Conservation (phyloP, 768 basidiomycete species). For the Phaeotremella skinneri region DNA sequence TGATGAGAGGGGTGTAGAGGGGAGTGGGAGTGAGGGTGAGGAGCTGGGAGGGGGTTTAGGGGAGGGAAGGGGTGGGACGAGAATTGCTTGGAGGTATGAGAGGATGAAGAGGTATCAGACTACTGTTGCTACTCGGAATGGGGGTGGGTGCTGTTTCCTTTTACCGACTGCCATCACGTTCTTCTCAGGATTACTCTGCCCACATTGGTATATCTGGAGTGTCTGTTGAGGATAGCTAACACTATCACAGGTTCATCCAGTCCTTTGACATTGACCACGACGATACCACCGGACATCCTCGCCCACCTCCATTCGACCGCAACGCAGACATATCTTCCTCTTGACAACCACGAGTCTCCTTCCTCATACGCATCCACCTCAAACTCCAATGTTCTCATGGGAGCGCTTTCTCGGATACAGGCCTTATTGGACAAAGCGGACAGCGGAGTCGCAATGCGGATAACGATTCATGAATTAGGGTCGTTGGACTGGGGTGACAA, state of each 20-base stretch:
- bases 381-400: background rate
- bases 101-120: conserved; percentile 90
- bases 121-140: conserved; percentile 57
- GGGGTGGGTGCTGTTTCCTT: conserved; percentile 1
- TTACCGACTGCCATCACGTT: no score
- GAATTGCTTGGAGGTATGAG: conserved; percentile 97
- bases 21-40: conserved; percentile 53
- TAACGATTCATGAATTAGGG: conserved; percentile 51
- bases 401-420: conserved; percentile 14
- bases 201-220: background rate
- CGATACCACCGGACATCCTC: conserved; percentile 32
- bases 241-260: conserved; percentile 12
- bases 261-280: conserved; percentile 33
- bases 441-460: conserved; percentile 33
- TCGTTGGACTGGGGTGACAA: conserved; percentile 45
- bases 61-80: conserved; percentile 61
- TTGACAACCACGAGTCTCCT: conserved; percentile 5
- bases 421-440: conserved; percentile 9
- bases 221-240: background rate
- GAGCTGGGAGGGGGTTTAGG: conserved; percentile 42
- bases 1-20: conserved; percentile 53
- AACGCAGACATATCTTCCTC: conserved; percentile 23
- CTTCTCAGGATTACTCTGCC: no score
- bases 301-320: conserved; percentile 19
- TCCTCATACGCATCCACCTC: conserved; percentile 5